Base-by-base conservation (phyloP, 2,329 filamentous ascomycete species). In the Aspergillus tamarii region DNA sequence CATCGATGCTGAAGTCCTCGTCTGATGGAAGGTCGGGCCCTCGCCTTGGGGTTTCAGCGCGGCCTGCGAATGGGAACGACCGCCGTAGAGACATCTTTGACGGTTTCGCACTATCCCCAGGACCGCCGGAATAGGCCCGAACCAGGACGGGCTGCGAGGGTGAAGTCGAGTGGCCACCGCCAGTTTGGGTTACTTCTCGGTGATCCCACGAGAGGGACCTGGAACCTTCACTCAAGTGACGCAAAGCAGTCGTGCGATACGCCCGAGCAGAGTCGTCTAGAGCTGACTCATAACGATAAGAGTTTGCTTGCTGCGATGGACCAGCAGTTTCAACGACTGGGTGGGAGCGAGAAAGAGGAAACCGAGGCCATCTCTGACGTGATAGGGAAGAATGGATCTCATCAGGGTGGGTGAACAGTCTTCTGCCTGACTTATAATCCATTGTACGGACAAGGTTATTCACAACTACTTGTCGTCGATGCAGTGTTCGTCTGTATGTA, bases 1-100 rank as follows among this genome's bases (percentile, higher is more conserved):
- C 81, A 34, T 83, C 83, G 67, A 87, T 87, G 57, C 83, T 83
- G 71, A 87, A 87, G 60, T 84, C 83, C 26, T 84, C 78, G 21
- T 82, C 76, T 3, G 83, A 77, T 10, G 85, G 85, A 11, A 83
- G 69, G 46, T 74, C 71, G 2, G 75, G 70, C 12, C 69, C 69
- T n/a, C 71, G 62, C 54, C 67, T 60, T 39, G 69, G 70, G 28
- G 70, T n/a, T 23, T 59, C 57, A 34, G 70, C 69, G 61, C 65
- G 65, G 21, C 67, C 63, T n/a, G 67, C 64, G 23, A 74, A 76
- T 11, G 72, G 70, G 55, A 78, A 75, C 12, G 73, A 69, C 52
- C 71, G 72, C 60, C 72, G 73, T 30, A 70, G 68, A 62, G 76
- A 71, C 72, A 79, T 79, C 53, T 69, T 72, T 56, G 76, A 66